phyloP scores from a whole-genome alignment of 2,329 filamentous ascomycete genomes.

The Penicillium sp. region DNA sequence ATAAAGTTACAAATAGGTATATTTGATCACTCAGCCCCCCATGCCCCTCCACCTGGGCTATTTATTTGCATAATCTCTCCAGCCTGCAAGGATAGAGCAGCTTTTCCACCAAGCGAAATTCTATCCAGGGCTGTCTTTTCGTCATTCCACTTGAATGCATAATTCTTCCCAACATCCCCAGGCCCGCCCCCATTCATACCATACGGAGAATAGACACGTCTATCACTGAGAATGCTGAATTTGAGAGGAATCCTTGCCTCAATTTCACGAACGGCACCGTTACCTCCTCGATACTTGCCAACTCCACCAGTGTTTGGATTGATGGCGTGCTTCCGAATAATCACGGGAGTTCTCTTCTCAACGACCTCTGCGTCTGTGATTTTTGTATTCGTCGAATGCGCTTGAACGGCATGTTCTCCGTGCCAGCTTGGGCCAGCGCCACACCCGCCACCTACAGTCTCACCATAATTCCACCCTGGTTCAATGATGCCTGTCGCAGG shows the following conservation, averaged over 20 bases:
- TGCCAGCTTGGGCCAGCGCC: constrained; percentile 75
- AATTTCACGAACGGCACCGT: constrained; percentile 78
- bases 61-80: too few species aligned
- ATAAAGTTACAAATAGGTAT: too few species aligned
- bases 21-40: too few species aligned
- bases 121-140: too few species aligned
- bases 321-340: constrained; percentile 72
- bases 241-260: constrained; percentile 79
- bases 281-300: constrained; percentile 70
- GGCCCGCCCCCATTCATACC: background rate
- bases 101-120: too few species aligned
- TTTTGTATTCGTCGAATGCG: constrained; percentile 83
- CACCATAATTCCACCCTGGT: constrained; percentile 72
- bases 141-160: too few species aligned
- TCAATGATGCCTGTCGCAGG: constrained; percentile 16
- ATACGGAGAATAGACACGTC: constrained; percentile 74
- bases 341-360: constrained; percentile 74
- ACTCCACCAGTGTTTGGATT: constrained; percentile 65
- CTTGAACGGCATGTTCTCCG: constrained; percentile 74
- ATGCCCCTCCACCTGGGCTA: too few species aligned
- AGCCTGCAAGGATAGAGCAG: too few species aligned
- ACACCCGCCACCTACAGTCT: constrained; percentile 78
- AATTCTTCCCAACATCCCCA: too few species aligned
- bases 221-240: constrained; percentile 74
- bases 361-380: constrained; percentile 82